Evolutionary conservation across 1,284 basidiomycete species (phyloP).

Genomic region (Ceratobasidium sp.): DNA sequence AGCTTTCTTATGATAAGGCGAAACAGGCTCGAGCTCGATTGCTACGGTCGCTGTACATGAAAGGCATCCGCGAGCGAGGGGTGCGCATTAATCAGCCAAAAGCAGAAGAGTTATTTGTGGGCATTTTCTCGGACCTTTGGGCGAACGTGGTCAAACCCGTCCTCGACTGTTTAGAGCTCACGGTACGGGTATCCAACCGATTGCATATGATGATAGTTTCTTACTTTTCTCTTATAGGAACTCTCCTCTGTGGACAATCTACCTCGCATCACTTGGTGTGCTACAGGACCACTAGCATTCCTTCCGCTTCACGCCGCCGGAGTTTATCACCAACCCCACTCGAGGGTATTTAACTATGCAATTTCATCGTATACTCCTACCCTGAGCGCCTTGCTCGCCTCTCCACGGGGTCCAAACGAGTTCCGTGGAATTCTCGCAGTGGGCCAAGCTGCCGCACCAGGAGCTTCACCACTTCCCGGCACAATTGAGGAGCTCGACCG

Average conservation of each 20-base stretch:
- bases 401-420: too few relatives aligned
- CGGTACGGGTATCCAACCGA: neutral
- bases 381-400: neutral
- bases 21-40: neutral
- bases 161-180: neutral
- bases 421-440: neutral
- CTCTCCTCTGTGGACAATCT: neutral
- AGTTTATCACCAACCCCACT: neutral
- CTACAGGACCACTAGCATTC: conserved; percentile 11
- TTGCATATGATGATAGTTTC: neutral
- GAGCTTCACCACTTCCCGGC: neutral
- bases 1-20: neutral
- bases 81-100: neutral
- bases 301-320: conserved; percentile 20
- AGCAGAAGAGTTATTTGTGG: neutral
- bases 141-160: neutral
- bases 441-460: neutral
- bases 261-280: conserved; percentile 3
- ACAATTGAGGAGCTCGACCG: neutral
- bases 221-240: neutral
- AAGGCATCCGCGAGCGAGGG: neutral
- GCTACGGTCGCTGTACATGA: neutral
- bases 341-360: neutral
- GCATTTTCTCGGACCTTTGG: neutral
- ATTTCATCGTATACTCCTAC: conserved; percentile 14